Conservation (phyloP, 2,329 filamentous ascomycete genomes). For the Cladosporium oxysporum region DNA sequence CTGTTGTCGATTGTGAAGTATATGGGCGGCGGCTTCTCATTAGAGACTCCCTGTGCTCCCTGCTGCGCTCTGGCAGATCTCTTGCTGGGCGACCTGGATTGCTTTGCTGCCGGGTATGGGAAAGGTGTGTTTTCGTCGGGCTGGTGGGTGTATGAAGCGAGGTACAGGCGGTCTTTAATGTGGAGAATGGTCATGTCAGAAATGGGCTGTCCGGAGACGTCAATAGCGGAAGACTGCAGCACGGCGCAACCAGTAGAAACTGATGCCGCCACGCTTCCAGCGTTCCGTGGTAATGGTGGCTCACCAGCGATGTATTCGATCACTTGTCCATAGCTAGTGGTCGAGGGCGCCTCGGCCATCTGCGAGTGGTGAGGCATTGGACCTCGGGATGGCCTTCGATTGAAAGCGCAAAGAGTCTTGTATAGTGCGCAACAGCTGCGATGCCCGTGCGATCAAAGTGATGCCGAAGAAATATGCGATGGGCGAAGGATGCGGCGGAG, state of each 20-base stretch:
- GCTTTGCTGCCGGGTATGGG: constrained; percentile 67
- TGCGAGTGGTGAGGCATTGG: constrained; percentile 19
- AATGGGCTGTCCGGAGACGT: constrained; percentile 27
- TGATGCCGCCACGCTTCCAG: not conserved
- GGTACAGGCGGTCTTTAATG: constrained; percentile 82
- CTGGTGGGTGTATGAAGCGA: constrained; percentile 83
- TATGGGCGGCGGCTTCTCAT: constrained; percentile 64
- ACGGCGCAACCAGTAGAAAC: constrained; percentile 19
- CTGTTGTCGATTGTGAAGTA: constrained; percentile 89
- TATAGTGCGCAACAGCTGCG: constrained; percentile 13
- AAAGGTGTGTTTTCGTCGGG: constrained; percentile 83
- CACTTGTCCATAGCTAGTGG: constrained; percentile 74
- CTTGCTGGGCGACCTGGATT: constrained; percentile 71
- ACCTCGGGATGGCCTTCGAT: constrained; percentile 4
- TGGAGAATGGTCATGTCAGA: constrained; percentile 32
- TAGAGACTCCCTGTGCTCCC: constrained; percentile 51
- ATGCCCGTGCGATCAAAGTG: not conserved
- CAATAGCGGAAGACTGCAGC: constrained; percentile 6
- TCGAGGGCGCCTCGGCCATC: constrained; percentile 33
- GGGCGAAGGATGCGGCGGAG: not conserved
- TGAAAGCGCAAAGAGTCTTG: constrained; percentile 23
- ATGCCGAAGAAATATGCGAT: not conserved
- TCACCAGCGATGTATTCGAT: constrained; percentile 95
- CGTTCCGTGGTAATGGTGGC: constrained; percentile 35
- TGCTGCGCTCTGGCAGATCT: constrained; percentile 67